Evolutionary conservation across 2,329 filamentous ascomycete species (phyloP).

Genomic region (Neurospora sp.): DNA sequence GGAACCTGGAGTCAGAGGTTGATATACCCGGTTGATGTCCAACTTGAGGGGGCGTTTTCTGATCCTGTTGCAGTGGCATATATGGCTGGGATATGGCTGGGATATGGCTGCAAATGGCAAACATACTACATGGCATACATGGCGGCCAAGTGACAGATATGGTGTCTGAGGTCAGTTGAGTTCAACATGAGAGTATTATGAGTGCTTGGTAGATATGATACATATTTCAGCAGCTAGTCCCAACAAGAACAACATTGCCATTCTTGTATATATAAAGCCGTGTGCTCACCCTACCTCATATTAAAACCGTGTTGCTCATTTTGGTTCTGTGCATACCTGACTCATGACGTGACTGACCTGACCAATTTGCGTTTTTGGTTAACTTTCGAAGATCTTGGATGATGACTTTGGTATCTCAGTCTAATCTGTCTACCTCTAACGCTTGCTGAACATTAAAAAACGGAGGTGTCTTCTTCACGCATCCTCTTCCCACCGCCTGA

Average conservation of each 20-base stretch:
- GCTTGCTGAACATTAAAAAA: neutral
- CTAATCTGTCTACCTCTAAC: neutral
- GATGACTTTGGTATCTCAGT: neutral
- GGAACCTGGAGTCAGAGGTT: neutral
- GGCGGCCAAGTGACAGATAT: neutral
- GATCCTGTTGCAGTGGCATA: neutral
- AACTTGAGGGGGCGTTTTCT: neutral
- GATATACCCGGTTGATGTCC: neutral
- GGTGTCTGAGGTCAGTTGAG: too few relatives aligned
- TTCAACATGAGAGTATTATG: too few relatives aligned
- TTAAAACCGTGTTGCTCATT: neutral
- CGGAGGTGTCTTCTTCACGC: too few relatives aligned
- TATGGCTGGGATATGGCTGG: neutral
- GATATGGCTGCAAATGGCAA: neutral
- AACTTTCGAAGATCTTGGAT: neutral
- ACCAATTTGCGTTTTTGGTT: neutral
- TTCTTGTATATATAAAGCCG: neutral
- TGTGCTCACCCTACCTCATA: accelerated
- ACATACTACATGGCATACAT: neutral
- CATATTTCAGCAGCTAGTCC: neutral
- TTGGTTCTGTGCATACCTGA: neutral
- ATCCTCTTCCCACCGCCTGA: neutral
- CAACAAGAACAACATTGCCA: neutral
- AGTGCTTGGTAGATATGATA: too few relatives aligned
- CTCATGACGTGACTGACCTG: neutral